A percentile compares a stretch with the other conserved stretches of the same genome.
phyloP scores from a whole-genome alignment of 108 stramenopile species.

The Conticribra weissflogii region DNA sequence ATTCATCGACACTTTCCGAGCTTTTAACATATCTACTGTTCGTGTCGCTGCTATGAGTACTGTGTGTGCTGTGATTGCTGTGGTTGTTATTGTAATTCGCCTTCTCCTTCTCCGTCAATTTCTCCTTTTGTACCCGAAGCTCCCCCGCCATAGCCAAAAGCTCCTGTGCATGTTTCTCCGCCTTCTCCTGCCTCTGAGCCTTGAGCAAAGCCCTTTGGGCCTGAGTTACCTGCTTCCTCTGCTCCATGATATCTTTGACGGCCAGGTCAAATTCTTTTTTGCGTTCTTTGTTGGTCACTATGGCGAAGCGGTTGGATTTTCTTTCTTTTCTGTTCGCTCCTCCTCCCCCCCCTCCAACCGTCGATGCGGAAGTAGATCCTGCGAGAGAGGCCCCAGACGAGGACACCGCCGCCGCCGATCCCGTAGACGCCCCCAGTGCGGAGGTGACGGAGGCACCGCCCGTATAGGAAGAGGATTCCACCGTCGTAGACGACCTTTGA shows the following conservation, averaged over 20 bases:
- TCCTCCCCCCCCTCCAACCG: no score
- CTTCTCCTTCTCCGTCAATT: background rate
- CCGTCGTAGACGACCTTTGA: no score
- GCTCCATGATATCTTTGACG: slow-evolving; percentile 7
- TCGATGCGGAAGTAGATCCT: no score
- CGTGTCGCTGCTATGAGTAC: background rate
- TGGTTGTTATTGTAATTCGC: background rate
- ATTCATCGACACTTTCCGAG: background rate
- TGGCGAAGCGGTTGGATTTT: no score
- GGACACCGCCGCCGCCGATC: no score
- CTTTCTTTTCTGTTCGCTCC: no score
- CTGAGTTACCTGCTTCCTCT: background rate
- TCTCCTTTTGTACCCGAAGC: background rate
- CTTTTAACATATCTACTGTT: background rate
- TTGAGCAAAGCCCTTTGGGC: background rate
- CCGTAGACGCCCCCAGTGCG: no score
- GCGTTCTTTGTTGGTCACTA: slow-evolving; percentile 1
- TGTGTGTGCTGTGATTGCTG: background rate
- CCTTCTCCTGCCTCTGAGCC: background rate
- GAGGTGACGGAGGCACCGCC: no score
- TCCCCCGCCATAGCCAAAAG: background rate
- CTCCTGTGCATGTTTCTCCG: background rate
- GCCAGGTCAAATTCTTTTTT: slow-evolving; percentile 13
- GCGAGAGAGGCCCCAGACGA: no score
- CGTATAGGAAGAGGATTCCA: no score